Conservation (phyloP, 2,329 filamentous ascomycete genomes). For the Septoria linicola region DNA sequence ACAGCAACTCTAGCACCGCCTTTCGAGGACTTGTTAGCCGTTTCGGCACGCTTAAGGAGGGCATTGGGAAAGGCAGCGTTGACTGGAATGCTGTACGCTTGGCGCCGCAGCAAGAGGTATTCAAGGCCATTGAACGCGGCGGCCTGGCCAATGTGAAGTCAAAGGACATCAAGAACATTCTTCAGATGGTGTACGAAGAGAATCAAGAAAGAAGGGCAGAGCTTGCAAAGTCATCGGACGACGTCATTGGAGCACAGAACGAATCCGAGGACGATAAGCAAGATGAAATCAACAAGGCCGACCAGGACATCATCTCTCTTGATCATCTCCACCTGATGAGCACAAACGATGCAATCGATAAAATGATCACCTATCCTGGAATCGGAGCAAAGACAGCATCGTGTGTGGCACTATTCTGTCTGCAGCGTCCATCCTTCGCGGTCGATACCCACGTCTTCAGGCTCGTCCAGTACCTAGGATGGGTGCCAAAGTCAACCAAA, state of each 20-base stretch:
- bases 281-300: constrained; percentile 57
- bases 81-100: constrained; percentile 70
- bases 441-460: constrained; percentile 68
- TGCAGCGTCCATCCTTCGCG: constrained; percentile 62
- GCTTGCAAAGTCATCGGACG: constrained; percentile 42
- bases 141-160: constrained; percentile 71
- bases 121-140: constrained; percentile 66
- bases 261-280: constrained; percentile 54
- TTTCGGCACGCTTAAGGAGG: constrained; percentile 63
- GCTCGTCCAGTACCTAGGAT: constrained; percentile 60
- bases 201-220: constrained; percentile 59
- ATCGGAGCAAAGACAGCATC: constrained; percentile 67
- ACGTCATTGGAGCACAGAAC: constrained; percentile 44
- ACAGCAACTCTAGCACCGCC: constrained; percentile 62
- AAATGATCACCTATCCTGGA: constrained; percentile 59
- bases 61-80: constrained; percentile 68
- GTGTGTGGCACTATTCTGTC: constrained; percentile 64
- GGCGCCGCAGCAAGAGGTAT: constrained; percentile 61
- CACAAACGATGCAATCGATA: constrained; percentile 57
- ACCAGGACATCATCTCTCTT: constrained; percentile 62
- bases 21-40: constrained; percentile 63
- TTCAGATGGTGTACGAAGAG: constrained; percentile 70
- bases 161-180: constrained; percentile 68
- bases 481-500: constrained; percentile 53
- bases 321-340: constrained; percentile 59